These are phyloP conservation scores for Panicum miliaceum DNA, from an alignment of 176 grass and related monocot genomes.

Conservation along the genomic window DNA sequence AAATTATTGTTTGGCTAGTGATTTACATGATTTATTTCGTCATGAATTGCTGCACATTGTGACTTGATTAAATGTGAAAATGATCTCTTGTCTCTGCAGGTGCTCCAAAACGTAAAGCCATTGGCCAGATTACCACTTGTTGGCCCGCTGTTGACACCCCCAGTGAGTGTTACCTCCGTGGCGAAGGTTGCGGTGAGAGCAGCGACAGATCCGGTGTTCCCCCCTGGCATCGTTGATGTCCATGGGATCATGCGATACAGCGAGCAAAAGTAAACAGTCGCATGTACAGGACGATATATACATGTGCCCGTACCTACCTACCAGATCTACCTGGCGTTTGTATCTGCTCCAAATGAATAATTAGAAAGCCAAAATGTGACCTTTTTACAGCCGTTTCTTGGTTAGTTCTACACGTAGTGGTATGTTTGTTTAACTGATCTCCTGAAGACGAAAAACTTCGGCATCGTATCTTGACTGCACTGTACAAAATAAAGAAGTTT, in stretches of 20 bases:
- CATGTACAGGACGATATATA: background rate
- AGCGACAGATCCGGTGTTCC: conserved; percentile 81
- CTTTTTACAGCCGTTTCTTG: background rate
- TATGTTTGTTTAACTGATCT: conserved; percentile 7
- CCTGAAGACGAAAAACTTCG: background rate
- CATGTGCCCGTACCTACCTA: background rate
- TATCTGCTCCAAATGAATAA: conserved; percentile 33
- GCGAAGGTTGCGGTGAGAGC: conserved; percentile 82
- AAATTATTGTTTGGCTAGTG: background rate
- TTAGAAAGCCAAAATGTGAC: background rate
- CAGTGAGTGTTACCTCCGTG: conserved; percentile 68
- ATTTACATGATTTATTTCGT: background rate
- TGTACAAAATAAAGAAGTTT: background rate
- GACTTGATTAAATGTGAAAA: conserved; percentile 1
- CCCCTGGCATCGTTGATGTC: conserved; percentile 84
- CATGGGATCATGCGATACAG: conserved; percentile 78
- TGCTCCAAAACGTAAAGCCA: conserved; percentile 69
- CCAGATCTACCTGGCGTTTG: background rate
- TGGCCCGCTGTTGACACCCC: conserved; percentile 79
- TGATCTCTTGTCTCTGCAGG: conserved; percentile 48
- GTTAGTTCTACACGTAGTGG: background rate
- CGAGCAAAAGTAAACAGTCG: conserved; percentile 61
- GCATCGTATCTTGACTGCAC: background rate
- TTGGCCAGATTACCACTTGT: conserved; percentile 71
- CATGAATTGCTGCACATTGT: background rate